Conservation (phyloP, 768 basidiomycete genomes). For the Boletales sp. region DNA sequence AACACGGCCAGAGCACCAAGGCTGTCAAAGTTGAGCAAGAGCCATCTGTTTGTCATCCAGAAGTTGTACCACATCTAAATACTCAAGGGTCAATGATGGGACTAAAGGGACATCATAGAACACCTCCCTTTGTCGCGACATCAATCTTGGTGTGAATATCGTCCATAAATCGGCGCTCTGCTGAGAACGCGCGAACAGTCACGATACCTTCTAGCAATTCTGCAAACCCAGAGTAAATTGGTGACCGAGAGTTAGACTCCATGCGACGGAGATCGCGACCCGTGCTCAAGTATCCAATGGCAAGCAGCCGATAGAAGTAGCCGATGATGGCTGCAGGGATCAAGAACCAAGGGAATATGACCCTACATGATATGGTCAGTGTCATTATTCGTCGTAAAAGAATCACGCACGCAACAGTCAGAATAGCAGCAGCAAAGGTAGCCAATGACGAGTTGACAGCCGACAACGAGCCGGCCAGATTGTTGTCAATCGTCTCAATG, state of each 20-base stretch:
- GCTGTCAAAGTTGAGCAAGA: slow-evolving; percentile 77
- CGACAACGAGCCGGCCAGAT: slow-evolving; percentile 63
- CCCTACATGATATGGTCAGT: slow-evolving; percentile 28
- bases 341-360: slow-evolving; percentile 81
- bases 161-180: slow-evolving; percentile 73
- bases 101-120: not conserved
- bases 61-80: slow-evolving; percentile 74
- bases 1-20: slow-evolving; percentile 74
- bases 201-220: slow-evolving; percentile 86
- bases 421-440: slow-evolving; percentile 69
- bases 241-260: slow-evolving; percentile 85
- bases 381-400: slow-evolving; percentile 5
- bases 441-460: slow-evolving; percentile 77
- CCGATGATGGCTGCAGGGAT: slow-evolving; percentile 74
- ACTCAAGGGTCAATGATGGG: not conserved
- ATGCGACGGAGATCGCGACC: slow-evolving; percentile 84
- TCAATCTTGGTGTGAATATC: slow-evolving; percentile 73
- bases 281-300: slow-evolving; percentile 72
- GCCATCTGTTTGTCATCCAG: slow-evolving; percentile 90
- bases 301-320: slow-evolving; percentile 64
- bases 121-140: slow-evolving; percentile 64
- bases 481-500: slow-evolving; percentile 81
- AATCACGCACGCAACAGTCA: slow-evolving; percentile 60
- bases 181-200: slow-evolving; percentile 90
- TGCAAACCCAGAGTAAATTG: slow-evolving; percentile 80